Evolutionary conservation across 1,139 yeast genomes (phyloP).

Genomic region (Saccharomyces hybrid): DNA sequence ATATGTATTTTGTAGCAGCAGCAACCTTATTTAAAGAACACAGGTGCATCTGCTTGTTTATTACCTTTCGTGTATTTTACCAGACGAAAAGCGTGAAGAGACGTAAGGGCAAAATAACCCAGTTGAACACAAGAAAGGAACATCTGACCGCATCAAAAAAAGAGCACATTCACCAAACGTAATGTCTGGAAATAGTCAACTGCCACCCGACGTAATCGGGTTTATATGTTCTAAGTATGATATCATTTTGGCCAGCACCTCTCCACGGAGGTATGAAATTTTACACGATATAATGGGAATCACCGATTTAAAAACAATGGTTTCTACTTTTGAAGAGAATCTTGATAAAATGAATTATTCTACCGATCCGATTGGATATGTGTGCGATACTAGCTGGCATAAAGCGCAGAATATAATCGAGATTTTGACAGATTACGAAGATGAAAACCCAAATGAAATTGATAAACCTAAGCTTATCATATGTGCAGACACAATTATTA

Average conservation of each 20-base stretch:
- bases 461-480: slow-evolving; percentile 34
- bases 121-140: not conserved
- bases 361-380: slow-evolving; percentile 44
- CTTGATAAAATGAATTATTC: slow-evolving; percentile 44
- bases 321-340: slow-evolving; percentile 57
- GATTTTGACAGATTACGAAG: slow-evolving; percentile 27
- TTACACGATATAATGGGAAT: slow-evolving; percentile 55
- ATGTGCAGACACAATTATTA: slow-evolving; percentile 78
- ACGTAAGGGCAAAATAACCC: not conserved
- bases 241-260: slow-evolving; percentile 70
- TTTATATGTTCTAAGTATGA: slow-evolving; percentile 11
- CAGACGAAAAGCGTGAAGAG: not conserved
- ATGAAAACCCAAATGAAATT: slow-evolving; percentile 5
- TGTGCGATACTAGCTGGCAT: slow-evolving; percentile 55
- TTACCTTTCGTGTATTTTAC: not conserved
- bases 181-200: not conserved
- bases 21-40: slow-evolving; percentile 21
- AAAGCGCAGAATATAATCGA: slow-evolving; percentile 55
- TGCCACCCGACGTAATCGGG: not conserved
- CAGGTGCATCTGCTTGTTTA: slow-evolving; percentile 15
- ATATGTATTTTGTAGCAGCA: slow-evolving; percentile 1
- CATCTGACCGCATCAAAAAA: not conserved
- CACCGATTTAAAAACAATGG: slow-evolving; percentile 39
- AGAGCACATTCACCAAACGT: not conserved
- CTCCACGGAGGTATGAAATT: slow-evolving; percentile 73